Evolutionary conservation across 208 protist species (phyloP).

Genomic region (Trypanosoma lewisi): DNA sequence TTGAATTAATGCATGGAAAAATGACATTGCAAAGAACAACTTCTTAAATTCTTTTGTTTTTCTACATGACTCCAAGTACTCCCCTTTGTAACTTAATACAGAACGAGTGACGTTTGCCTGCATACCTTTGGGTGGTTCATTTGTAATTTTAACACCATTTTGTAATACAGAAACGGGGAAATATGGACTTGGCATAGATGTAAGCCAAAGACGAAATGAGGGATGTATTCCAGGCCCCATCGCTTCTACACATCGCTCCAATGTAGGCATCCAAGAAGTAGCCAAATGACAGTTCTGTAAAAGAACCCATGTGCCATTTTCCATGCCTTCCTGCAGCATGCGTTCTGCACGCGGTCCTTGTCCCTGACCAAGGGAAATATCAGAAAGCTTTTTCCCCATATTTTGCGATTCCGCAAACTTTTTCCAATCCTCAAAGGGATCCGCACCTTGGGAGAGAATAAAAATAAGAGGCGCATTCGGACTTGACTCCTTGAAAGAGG

Average conservation of each 20-base stretch:
- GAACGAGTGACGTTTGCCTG: conserved; percentile 94
- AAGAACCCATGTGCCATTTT: conserved; percentile 95
- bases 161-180: conserved; percentile 99
- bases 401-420: conserved; percentile 96
- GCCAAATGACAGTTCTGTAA: conserved; percentile 99
- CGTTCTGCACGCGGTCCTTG: conserved; percentile 96
- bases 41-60: conserved; percentile 92
- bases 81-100: conserved; percentile 71
- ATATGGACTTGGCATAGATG: conserved; percentile 95
- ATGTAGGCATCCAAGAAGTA: conserved; percentile 96
- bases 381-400: conserved; percentile 94
- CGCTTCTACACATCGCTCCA: conserved; percentile 96
- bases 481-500: conserved; percentile 94
- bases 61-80: conserved; percentile 86
- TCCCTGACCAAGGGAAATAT: conserved; percentile 98
- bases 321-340: conserved; percentile 92
- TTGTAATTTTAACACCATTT: conserved; percentile 99
- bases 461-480: conserved; percentile 96
- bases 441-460: conserved; percentile 97
- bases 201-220: conserved; percentile 98
- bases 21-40: conserved; percentile 96
- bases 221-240: conserved; percentile 90
- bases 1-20: conserved; percentile 98
- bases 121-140: conserved; percentile 98
- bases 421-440: conserved; percentile 95